Base-by-base conservation (phyloP, 495 filamentous ascomycete genomes). In the Tuber calosporum region DNA sequence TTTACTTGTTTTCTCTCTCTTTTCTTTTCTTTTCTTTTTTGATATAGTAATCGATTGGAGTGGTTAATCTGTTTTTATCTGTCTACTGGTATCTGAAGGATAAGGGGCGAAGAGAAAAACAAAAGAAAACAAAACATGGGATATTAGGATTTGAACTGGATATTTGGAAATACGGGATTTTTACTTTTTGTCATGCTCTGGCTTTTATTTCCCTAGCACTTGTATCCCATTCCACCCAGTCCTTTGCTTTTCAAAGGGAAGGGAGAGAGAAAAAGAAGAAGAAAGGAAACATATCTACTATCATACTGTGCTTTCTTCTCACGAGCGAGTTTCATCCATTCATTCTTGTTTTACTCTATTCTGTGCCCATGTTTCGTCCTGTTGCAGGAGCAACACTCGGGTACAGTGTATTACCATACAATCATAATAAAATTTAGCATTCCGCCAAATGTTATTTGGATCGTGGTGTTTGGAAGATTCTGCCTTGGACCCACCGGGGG, bases 21-120 rank as follows among this genome's bases (percentile, higher is more conserved):
- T 72, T 73, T 75, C 9, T 72, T 72, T 73, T 75, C 26, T 69
- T 69, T 43, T 77, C 69, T 71, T 70, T 73, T 22, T 58, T 73
- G 62, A 9, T 11, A 40, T 37, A 20, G 37, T 70, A 38, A 30
- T 42, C 37, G 66, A 15, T 38, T 77, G 67, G 70, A 66, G 22
- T 30, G 45, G 19, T 74, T 34, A 62, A 62, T 62, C 26, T 62
- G 26, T 62, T 62, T 62, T 13, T 34, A 15, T 34, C 26, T 62
- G 3, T 58, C n/a, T 11, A 34, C 34, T 34, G 26, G 26, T 62
- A 62, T 62, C 30, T 30, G 9, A 58, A 58, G 22, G 22, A 53
- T n/a, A 9, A 9, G n/a, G 9, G 8, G 9, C 37, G 45, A 53
- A 53, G 48, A 66, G 36, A 36, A 77, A 68, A 19, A 66, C n/a